phyloP scores from a whole-genome alignment of 768 basidiomycete species.

The Leccinum barrowsii region DNA sequence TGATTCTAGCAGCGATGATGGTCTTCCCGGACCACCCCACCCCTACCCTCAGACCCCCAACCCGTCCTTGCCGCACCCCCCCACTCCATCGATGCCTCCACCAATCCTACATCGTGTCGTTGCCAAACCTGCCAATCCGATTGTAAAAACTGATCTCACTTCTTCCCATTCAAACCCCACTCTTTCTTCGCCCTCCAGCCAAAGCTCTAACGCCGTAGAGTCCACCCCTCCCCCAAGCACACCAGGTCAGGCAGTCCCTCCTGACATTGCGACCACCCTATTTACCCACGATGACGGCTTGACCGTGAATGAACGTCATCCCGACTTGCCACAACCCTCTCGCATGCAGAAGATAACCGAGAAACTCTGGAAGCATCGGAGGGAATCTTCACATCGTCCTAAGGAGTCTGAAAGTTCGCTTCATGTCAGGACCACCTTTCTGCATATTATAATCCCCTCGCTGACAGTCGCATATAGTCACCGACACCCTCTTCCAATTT shows the following conservation, averaged over 20 bases:
- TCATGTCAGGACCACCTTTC: slow-evolving; percentile 13
- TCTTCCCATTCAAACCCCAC: slow-evolving; percentile 49
- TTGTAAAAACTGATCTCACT: slow-evolving; percentile 34
- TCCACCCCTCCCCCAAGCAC: slow-evolving; percentile 72
- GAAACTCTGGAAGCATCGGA: slow-evolving; percentile 25
- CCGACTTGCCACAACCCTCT: slow-evolving; percentile 27
- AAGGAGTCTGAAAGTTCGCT: slow-evolving; percentile 28
- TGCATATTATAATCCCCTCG: slow-evolving; percentile 1
- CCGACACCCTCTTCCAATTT: slow-evolving; percentile 30
- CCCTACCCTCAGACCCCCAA: slow-evolving; percentile 23
- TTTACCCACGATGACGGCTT: slow-evolving; percentile 39
- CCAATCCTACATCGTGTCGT: slow-evolving; percentile 19
- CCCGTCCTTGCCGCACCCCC: slow-evolving; percentile 22
- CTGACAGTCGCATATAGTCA: slow-evolving; percentile 22
- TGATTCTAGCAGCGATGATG: slow-evolving; percentile 39
- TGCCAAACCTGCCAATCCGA: slow-evolving; percentile 20
- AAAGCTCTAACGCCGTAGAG: slow-evolving; percentile 59
- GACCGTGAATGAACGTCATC: slow-evolving; percentile 23
- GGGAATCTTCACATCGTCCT: slow-evolving; percentile 28
- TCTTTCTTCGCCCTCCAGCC: slow-evolving; percentile 67
- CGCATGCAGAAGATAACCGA: slow-evolving; percentile 34
- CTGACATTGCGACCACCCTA: slow-evolving; percentile 36
- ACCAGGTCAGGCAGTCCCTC: slow-evolving; percentile 48
- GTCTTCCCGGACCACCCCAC: slow-evolving; percentile 19
- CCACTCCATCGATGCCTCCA: slow-evolving; percentile 23